phyloP scores from a whole-genome alignment of 768 basidiomycete genomes.

The Suillus decipiens region DNA sequence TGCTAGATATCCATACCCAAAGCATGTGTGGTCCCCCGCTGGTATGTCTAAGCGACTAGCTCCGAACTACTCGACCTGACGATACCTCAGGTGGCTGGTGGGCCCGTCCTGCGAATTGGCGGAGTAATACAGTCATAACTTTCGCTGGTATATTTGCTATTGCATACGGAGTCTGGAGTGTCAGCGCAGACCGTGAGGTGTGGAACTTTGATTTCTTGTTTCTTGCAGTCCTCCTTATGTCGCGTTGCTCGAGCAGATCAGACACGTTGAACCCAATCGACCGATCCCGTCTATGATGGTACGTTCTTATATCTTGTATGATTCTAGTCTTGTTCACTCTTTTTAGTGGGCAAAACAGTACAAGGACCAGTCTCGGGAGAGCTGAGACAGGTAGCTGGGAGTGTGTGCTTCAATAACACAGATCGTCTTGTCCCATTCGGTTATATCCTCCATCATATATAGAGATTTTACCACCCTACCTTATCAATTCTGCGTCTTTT shows the following conservation, averaged over 20 bases:
- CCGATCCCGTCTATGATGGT: slow-evolving; percentile 83
- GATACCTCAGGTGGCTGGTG: slow-evolving; percentile 84
- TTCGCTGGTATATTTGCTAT: slow-evolving; percentile 67
- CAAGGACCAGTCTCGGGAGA: slow-evolving; percentile 27
- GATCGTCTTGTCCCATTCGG: neutral
- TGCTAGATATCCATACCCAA: slow-evolving; percentile 88
- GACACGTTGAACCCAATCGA: slow-evolving; percentile 59
- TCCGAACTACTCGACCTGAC: slow-evolving; percentile 7
- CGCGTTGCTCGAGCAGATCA: slow-evolving; percentile 42
- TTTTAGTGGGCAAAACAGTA: slow-evolving; percentile 55
- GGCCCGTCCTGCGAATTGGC: slow-evolving; percentile 90
- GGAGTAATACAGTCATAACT: slow-evolving; percentile 76
- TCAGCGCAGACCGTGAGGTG: slow-evolving; percentile 83
- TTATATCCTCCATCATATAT: slow-evolving; percentile 4
- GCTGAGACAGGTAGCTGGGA: neutral
- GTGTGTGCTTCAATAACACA: neutral
- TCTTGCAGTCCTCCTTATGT: neutral
- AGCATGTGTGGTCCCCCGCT: slow-evolving; percentile 93
- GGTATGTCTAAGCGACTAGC: slow-evolving; percentile 45
- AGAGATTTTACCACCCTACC: neutral
- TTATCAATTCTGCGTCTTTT: neutral
- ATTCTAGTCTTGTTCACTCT: slow-evolving; percentile 10
- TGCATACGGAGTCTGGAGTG: slow-evolving; percentile 66
- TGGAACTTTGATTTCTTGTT: slow-evolving; percentile 26
- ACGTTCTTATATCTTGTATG: slow-evolving; percentile 26